A percentile compares a stretch with the other conserved stretches of the same genome.
Evolutionary conservation across 257 asterid genomes (phyloP).

Genomic region (Nicotiana undulata): DNA sequence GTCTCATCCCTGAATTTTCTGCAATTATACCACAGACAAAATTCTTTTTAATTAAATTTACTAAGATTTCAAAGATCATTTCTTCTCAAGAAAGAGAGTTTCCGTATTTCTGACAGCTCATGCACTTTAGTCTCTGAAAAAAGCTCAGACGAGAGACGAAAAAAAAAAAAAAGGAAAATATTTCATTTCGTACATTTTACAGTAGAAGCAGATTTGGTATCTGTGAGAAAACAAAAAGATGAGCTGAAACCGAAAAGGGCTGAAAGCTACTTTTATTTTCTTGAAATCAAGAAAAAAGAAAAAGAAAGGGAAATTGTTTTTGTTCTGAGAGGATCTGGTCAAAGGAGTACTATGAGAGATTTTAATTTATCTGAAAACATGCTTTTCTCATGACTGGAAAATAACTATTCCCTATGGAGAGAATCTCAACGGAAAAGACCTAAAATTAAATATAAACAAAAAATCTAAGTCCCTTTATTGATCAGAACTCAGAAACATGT

Average conservation of each 20-base stretch:
- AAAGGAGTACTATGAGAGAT: conserved; percentile 39
- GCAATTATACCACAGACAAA: conserved; percentile 13
- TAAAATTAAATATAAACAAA: neutral
- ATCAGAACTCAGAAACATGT: neutral
- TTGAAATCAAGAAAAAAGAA: neutral
- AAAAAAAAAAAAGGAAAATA: conserved; percentile 6
- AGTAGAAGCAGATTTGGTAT: neutral
- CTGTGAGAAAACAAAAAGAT: neutral
- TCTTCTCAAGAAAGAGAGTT: neutral
- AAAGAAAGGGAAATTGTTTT: neutral
- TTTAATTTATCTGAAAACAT: conserved; percentile 21
- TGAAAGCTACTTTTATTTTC: neutral
- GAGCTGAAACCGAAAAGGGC: too few relatives aligned
- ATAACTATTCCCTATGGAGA: conserved; percentile 6
- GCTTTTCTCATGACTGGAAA: conserved; percentile 26
- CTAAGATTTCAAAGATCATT: conserved; percentile 6
- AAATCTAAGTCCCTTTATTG: neutral
- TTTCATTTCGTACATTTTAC: neutral
- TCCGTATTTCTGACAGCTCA: neutral
- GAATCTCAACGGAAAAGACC: conserved; percentile 28
- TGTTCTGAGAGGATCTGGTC: conserved; percentile 39
- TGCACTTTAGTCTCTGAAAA: neutral
- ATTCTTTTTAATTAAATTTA: neutral
- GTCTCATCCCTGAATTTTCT: conserved; percentile 68
- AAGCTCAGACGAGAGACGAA: neutral